Conservation (phyloP, 371 early-diverging fungal genomes). For the Neoconidiobolus thromboides region DNA sequence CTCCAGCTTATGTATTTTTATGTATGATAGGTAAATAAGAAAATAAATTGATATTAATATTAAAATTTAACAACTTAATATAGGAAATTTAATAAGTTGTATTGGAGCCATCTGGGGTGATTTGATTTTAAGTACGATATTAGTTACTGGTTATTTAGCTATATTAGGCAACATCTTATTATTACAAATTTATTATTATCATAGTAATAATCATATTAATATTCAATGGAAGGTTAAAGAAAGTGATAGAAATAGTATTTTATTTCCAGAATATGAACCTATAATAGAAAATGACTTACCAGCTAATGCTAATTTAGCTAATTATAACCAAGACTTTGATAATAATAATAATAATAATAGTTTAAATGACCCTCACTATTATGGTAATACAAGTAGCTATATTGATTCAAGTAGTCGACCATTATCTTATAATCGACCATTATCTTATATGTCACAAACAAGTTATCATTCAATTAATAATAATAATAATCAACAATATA, state of each 20-base stretch:
- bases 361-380: too few species aligned
- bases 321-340: not conserved
- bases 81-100: not conserved
- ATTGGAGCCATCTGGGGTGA: conserved; percentile 3
- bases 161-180: not conserved
- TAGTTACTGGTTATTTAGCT: conserved; percentile 1
- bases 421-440: not conserved
- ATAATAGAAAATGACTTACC: too few species aligned
- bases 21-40: not conserved
- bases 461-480: not conserved
- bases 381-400: too few species aligned
- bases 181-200: not conserved
- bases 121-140: not conserved
- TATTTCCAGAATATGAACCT: not conserved
- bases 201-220: not conserved
- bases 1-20: not conserved
- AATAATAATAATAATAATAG: not conserved
- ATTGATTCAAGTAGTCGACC: not conserved
- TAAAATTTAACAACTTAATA: too few species aligned
- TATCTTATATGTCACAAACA: not conserved
- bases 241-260: not conserved
- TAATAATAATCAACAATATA: not conserved
- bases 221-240: not conserved
- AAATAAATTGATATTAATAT: too few species aligned
- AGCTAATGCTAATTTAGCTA: too few species aligned